Evolutionary conservation across 2,329 filamentous ascomycete species (phyloP).

Genomic region (Fusarium sambucinum): DNA sequence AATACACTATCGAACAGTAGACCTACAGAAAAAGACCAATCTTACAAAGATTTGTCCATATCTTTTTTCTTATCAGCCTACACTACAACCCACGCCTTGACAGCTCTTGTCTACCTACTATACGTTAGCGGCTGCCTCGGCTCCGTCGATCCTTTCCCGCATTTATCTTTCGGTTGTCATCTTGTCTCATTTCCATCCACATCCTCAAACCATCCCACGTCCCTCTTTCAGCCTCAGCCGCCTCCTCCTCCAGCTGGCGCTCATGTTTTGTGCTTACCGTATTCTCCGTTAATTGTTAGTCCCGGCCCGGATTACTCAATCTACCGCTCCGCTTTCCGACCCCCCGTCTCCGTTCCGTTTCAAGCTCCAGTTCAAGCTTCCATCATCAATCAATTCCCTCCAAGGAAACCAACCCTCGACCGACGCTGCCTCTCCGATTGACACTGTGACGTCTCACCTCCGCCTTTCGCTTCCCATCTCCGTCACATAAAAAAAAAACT

Average conservation of each 20-base stretch:
- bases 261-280: neutral
- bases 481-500: conserved; percentile 25
- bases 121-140: conserved; percentile 32
- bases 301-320: conserved; percentile 37
- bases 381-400: conserved; percentile 30
- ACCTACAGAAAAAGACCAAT: conserved; percentile 2
- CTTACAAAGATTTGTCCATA: conserved; percentile 9
- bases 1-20: neutral
- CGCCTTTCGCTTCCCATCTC: conserved; percentile 13
- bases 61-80: conserved; percentile 4
- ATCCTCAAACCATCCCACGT: conserved; percentile 5
- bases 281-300: conserved; percentile 19
- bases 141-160: conserved; percentile 34
- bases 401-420: conserved; percentile 3
- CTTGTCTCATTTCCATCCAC: conserved; percentile 21
- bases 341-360: conserved; percentile 33
- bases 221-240: conserved; percentile 10
- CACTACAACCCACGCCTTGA: conserved; percentile 8
- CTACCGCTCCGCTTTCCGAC: conserved; percentile 38
- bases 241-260: conserved; percentile 2
- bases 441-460: conserved; percentile 12
- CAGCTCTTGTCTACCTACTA: neutral
- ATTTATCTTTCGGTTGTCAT: conserved; percentile 11
- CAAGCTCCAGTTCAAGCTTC: conserved; percentile 18
- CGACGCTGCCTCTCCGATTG: conserved; percentile 7